These are phyloP conservation scores for Claviceps capensis DNA, from an alignment of 2,329 filamentous ascomycete species.

Conservation along the genomic window DNA sequence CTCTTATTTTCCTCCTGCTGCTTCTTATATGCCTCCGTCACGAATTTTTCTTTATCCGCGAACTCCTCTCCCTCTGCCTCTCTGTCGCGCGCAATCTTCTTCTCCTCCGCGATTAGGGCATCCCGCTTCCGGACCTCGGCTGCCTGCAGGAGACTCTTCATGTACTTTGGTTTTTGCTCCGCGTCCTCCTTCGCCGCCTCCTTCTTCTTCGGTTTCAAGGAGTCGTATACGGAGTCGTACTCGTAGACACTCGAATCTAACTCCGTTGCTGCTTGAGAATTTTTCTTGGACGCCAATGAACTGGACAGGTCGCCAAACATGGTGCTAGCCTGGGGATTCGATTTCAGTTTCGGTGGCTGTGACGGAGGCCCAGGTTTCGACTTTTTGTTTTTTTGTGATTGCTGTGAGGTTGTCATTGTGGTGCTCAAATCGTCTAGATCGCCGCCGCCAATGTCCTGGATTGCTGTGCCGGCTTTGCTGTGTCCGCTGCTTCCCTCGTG, in stretches of 20 bases:
- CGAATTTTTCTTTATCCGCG: conserved; percentile 73
- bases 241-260: conserved; percentile 68
- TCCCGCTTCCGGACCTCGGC: conserved; percentile 68
- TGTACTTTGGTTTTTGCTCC: conserved; percentile 62
- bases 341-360: conserved; percentile 30
- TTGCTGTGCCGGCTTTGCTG: conserved; percentile 21
- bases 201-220: conserved; percentile 53
- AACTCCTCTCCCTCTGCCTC: conserved; percentile 72
- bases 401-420: conserved; percentile 10
- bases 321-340: conserved; percentile 26
- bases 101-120: conserved; percentile 64
- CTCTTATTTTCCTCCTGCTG: conserved; percentile 64
- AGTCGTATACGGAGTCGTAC: conserved; percentile 73
- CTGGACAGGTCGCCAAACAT: conserved; percentile 55
- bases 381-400: conserved; percentile 20
- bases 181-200: conserved; percentile 38
- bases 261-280: conserved; percentile 50
- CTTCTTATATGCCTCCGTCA: conserved; percentile 68
- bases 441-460: conserved; percentile 50
- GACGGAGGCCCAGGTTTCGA: conserved; percentile 19
- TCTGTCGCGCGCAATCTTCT: conserved; percentile 62
- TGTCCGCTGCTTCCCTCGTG: conserved; percentile 34
- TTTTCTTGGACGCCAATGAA: conserved; percentile 45
- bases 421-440: conserved; percentile 40
- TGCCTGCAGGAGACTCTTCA: conserved; percentile 57